phyloP scores from a whole-genome alignment of 202 grass and related monocot genomes.

The Miscanthus sacchariflorus region DNA sequence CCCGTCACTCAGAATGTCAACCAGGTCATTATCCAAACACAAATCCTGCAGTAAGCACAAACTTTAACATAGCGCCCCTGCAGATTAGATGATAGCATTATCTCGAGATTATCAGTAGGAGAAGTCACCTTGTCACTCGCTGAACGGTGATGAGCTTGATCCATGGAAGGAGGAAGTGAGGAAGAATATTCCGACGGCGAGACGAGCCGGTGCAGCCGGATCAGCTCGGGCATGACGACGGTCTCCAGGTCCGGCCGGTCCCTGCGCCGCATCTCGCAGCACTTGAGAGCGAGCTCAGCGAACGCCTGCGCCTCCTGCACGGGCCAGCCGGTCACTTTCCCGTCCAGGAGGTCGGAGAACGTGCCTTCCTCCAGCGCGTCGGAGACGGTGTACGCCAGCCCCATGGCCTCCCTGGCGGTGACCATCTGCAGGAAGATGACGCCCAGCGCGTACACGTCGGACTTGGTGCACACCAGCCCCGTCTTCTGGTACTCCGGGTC shows the following conservation, averaged over 20 bases:
- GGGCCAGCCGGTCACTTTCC: constrained; percentile 66
- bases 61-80: background rate
- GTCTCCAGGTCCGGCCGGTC: constrained; percentile 77
- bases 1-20: constrained; percentile 38
- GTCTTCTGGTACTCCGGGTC: constrained; percentile 97
- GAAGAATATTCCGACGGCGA: constrained; percentile 29
- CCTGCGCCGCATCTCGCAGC: constrained; percentile 74
- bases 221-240: constrained; percentile 66
- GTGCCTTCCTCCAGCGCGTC: constrained; percentile 72
- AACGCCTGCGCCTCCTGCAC: constrained; percentile 60
- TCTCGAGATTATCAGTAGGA: background rate
- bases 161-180: background rate
- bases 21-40: constrained; percentile 27
- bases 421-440: constrained; percentile 87
- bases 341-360: constrained; percentile 62
- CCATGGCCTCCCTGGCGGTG: constrained; percentile 73
- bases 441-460: constrained; percentile 86
- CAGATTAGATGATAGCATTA: background rate
- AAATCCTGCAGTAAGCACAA: constrained; percentile 46
- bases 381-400: constrained; percentile 69
- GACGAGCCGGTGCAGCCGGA: constrained; percentile 47
- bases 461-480: constrained; percentile 77
- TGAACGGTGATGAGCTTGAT: constrained; percentile 44
- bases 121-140: constrained; percentile 45
- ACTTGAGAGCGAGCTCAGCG: constrained; percentile 74